Conservation (phyloP, 1,284 basidiomycete species). For the Wallemia ichthyophaga region DNA sequence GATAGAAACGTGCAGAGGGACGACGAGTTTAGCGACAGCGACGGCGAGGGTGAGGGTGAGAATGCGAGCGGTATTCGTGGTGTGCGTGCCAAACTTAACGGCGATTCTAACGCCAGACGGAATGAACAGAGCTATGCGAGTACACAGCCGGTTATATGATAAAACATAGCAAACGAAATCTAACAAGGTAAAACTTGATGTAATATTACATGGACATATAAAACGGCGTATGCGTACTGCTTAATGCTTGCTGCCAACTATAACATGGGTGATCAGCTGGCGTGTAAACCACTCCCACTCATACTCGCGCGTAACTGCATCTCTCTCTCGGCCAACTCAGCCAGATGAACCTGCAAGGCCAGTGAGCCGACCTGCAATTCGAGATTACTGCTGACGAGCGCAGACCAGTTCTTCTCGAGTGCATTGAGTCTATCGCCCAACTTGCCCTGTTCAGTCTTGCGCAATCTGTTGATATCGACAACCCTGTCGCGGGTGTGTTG, state of each 20-base stretch:
- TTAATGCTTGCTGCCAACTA: too few relatives aligned
- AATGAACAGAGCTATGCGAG: slow-evolving; percentile 15
- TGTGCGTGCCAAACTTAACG: too few relatives aligned
- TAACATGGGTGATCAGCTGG: too few relatives aligned
- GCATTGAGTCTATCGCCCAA: slow-evolving; percentile 42
- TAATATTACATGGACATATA: slow-evolving; percentile 2
- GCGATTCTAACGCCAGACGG: too few relatives aligned
- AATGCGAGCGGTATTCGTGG: too few relatives aligned
- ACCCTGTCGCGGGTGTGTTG: slow-evolving; percentile 41
- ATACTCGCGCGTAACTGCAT: slow-evolving; percentile 6
- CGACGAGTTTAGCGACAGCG: slow-evolving; percentile 10
- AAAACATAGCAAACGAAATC: not conserved
- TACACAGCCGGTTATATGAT: not conserved
- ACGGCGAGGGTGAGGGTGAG: slow-evolving; percentile 47
- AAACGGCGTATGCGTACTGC: too few relatives aligned
- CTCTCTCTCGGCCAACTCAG: slow-evolving; percentile 11
- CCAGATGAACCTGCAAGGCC: slow-evolving; percentile 40
- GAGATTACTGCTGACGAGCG: slow-evolving; percentile 52
- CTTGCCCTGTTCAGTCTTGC: slow-evolving; percentile 56
- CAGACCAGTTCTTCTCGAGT: slow-evolving; percentile 59
- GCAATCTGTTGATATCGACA: slow-evolving; percentile 50
- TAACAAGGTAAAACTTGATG: too few relatives aligned
- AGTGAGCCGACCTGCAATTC: slow-evolving; percentile 80
- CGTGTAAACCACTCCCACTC: too few relatives aligned
- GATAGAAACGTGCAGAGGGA: slow-evolving; percentile 1